Evolutionary conservation across 2,329 filamentous ascomycete species (phyloP).

Genomic region (Aspergillus aculeatus): DNA sequence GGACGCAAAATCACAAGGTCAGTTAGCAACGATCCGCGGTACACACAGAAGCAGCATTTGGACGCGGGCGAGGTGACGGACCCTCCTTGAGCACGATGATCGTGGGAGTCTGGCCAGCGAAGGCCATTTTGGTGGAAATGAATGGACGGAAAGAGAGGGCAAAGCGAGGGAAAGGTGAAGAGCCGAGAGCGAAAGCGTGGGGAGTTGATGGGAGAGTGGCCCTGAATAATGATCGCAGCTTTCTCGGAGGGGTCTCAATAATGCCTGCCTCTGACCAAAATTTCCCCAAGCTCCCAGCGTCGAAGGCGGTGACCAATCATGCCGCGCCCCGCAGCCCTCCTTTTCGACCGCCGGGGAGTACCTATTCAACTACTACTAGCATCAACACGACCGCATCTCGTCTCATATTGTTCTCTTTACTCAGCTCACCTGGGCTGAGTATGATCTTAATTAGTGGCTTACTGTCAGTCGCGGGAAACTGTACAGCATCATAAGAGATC

Average conservation of each 20-base stretch:
- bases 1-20: conserved; percentile 14
- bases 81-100: conserved; percentile 98
- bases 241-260: conserved; percentile 28
- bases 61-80: conserved; percentile 50
- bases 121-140: conserved; percentile 68
- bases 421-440: no score
- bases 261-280: conserved; percentile 38
- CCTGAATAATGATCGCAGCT: conserved; percentile 25
- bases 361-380: no score
- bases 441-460: no score
- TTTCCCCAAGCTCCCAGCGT: conserved; percentile 40
- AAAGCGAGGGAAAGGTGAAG: conserved; percentile 9
- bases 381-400: no score
- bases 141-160: conserved; percentile 18
- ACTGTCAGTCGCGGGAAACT: no score
- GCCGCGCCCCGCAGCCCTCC: conserved; percentile 21
- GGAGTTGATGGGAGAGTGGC: conserved; percentile 27
- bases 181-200: conserved; percentile 7
- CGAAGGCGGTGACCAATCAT: conserved; percentile 38
- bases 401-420: no score
- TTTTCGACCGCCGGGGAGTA: background rate
- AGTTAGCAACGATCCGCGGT: conserved; percentile 26
- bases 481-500: no score
- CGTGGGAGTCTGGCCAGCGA: conserved; percentile 94
- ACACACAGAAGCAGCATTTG: conserved; percentile 18